These are phyloP conservation scores for Pleurozium schreberi DNA, from an alignment of 225 moss, liverwort and hornwort species.

Conservation along the genomic window DNA sequence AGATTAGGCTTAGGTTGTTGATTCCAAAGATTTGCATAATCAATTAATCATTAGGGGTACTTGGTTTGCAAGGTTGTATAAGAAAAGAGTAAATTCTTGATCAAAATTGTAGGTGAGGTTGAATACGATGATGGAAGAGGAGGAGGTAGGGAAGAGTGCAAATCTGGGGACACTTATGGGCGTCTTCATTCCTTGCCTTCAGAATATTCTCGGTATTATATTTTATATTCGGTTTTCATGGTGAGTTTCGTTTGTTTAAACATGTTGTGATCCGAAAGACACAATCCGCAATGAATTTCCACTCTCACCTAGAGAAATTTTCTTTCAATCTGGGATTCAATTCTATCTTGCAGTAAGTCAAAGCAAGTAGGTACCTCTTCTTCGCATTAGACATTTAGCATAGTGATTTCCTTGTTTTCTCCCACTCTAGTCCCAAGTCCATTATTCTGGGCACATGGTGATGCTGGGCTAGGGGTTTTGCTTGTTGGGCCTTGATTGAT, in stretches of 20 bases:
- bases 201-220: conserved; percentile 96
- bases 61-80: too few species aligned
- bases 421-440: not conserved
- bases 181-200: conserved; percentile 97
- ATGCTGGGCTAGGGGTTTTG: not conserved
- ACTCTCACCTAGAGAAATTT: not conserved
- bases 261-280: not conserved
- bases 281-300: not conserved
- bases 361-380: not conserved
- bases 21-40: too few species aligned
- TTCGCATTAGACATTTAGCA: not conserved
- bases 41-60: too few species aligned
- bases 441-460: not conserved
- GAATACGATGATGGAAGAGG: too few species aligned
- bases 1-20: too few species aligned
- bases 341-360: not conserved
- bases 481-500: not conserved
- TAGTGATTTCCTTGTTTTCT: not conserved
- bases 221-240: conserved; percentile 99
- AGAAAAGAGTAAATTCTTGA: too few species aligned
- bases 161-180: conserved; percentile 93
- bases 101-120: too few species aligned
- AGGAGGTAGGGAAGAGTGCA: conserved; percentile 72
- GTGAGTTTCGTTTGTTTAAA: conserved; percentile 23
- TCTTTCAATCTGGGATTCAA: not conserved